These are phyloP conservation scores for Xylaria scruposa DNA, from an alignment of 495 filamentous ascomycete genomes.

Conservation along the genomic window DNA sequence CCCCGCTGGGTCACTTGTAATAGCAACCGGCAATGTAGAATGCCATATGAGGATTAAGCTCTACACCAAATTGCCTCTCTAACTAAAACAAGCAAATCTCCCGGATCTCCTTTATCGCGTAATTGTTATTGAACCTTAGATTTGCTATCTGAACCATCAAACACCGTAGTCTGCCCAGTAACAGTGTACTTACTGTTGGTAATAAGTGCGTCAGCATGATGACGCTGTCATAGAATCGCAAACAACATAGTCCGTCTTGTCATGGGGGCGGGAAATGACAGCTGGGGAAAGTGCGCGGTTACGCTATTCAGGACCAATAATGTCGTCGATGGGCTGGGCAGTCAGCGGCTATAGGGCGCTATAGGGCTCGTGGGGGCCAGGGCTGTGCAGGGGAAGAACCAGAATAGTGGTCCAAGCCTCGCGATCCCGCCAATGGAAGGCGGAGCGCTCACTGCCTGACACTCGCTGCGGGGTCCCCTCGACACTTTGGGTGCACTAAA, in stretches of 20 bases:
- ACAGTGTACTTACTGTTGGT: background rate
- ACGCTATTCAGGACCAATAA: slow-evolving; percentile 30
- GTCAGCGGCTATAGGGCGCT: slow-evolving; percentile 39
- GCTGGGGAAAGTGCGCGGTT: slow-evolving; percentile 20
- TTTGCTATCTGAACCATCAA: background rate
- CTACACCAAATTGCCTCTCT: background rate
- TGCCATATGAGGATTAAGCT: background rate
- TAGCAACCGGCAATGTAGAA: background rate
- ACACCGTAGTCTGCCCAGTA: slow-evolving; percentile 7
- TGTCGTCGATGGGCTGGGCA: background rate
- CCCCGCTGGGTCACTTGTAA: slow-evolving; percentile 23
- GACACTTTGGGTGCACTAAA: slow-evolving; percentile 6
- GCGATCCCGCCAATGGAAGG: slow-evolving; percentile 31
- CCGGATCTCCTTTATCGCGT: background rate
- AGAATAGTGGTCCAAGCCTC: slow-evolving; percentile 31
- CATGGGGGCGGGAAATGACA: slow-evolving; percentile 15
- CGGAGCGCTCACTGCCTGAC: slow-evolving; percentile 10
- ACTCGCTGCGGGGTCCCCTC: slow-evolving; percentile 18
- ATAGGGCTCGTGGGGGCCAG: slow-evolving; percentile 34
- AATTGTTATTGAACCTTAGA: background rate
- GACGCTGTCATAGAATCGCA: background rate
- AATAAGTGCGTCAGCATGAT: slow-evolving; percentile 3
- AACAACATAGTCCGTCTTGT: background rate
- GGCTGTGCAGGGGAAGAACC: slow-evolving; percentile 29
- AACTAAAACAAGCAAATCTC: background rate